Percentiles rank a stretch among this genome's conserved stretches.
phyloP scores from a whole-genome alignment of 192 early-diverging fungal genomes.

The Lobulomyces angularis region DNA sequence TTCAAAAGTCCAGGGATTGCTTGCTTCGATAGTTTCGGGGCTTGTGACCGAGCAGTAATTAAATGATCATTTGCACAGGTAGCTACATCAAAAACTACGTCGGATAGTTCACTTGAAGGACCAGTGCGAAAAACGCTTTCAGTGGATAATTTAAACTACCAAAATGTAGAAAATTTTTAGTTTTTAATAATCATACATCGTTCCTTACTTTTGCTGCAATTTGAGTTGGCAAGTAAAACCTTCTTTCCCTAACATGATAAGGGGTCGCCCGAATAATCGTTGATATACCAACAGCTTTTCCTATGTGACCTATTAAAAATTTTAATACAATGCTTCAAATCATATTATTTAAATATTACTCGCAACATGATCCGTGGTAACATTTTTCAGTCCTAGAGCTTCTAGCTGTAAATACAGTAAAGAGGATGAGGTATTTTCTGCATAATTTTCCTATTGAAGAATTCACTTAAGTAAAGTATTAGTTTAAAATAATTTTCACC shows the following conservation, averaged over 20 bases:
- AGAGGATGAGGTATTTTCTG: conserved; percentile 77
- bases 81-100: conserved; percentile 78
- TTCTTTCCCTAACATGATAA: conserved; percentile 49
- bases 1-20: conserved; percentile 62
- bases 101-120: conserved; percentile 45
- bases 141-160: conserved; percentile 60
- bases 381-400: conserved; percentile 64
- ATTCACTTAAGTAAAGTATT: conserved; percentile 18
- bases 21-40: conserved; percentile 36
- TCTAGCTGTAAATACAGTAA: conserved; percentile 83
- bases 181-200: not conserved
- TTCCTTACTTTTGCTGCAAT: conserved; percentile 58
- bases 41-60: conserved; percentile 52
- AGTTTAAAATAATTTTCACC: too few relatives aligned
- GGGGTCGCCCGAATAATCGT: conserved; percentile 64
- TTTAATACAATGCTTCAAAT: too few relatives aligned
- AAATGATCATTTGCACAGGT: conserved; percentile 69
- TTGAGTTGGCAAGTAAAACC: conserved; percentile 63
- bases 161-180: conserved; percentile 2
- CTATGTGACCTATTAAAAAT: too few relatives aligned
- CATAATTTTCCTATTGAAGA: conserved; percentile 72
- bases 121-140: conserved; percentile 57
- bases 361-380: conserved; percentile 76
- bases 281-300: conserved; percentile 74
- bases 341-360: too few relatives aligned